Percentiles rank a stretch among this genome's conserved stretches.
phyloP scores from a whole-genome alignment of 768 basidiomycete genomes.

The Solioccasus polychromus region DNA sequence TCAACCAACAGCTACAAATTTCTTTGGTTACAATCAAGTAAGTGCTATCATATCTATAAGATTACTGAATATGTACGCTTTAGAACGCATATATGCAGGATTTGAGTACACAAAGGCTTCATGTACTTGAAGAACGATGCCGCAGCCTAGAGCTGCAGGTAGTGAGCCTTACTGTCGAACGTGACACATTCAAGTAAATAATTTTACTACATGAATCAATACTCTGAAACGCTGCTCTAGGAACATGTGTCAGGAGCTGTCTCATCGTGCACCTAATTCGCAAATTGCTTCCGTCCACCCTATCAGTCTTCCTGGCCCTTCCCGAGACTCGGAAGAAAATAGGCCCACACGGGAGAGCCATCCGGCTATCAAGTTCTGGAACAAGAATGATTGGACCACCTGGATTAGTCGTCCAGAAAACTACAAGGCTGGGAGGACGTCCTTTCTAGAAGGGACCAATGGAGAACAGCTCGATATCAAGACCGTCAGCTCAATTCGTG shows the following conservation, averaged over 20 bases:
- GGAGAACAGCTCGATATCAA: neutral
- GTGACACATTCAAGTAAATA: neutral
- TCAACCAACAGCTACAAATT: neutral
- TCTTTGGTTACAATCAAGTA: neutral
- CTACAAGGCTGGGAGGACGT: no score
- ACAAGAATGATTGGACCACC: neutral
- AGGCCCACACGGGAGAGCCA: neutral
- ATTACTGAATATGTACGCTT: neutral
- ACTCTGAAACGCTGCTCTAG: neutral
- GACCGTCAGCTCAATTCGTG: neutral
- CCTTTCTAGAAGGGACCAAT: neutral
- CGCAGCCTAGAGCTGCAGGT: neutral
- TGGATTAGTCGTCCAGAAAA: neutral
- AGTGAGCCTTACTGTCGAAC: neutral
- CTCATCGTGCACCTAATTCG: neutral
- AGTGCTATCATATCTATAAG: neutral
- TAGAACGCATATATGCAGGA: conserved; percentile 7
- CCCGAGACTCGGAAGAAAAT: neutral
- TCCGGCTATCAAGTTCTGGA: neutral
- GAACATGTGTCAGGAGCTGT: neutral
- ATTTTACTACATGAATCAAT: neutral
- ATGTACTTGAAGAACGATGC: neutral
- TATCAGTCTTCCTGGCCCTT: neutral
- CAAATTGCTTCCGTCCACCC: neutral
- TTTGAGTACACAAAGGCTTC: neutral